Conservation (phyloP, 192 early-diverging fungal species). For the Allomyces macrogynus region DNA sequence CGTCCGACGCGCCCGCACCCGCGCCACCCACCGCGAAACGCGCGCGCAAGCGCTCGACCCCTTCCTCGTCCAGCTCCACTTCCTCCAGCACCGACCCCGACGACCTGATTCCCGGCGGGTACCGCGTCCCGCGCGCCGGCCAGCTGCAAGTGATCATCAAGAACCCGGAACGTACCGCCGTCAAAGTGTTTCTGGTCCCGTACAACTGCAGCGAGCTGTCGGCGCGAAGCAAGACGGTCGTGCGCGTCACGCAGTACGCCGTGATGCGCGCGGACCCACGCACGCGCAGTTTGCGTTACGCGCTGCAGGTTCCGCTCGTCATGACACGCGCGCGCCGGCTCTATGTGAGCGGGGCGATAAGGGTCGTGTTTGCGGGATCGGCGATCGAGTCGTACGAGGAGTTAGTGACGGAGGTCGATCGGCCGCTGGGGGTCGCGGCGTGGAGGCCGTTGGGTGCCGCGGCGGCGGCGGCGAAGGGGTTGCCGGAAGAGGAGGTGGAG, state of each 20-base stretch:
- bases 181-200: constrained; percentile 58
- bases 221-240: constrained; percentile 44
- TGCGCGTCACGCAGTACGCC: constrained; percentile 56
- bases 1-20: too few relatives aligned
- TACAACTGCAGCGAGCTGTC: constrained; percentile 66
- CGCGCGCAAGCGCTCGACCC: neutral
- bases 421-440: neutral
- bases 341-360: neutral
- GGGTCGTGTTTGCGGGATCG: neutral
- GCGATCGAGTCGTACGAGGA: neutral
- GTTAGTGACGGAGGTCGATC: neutral
- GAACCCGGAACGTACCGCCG: constrained; percentile 50
- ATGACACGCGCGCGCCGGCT: neutral
- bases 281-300: neutral
- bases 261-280: constrained; percentile 5
- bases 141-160: constrained; percentile 66
- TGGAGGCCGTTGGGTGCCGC: neutral
- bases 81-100: neutral
- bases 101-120: constrained; percentile 23
- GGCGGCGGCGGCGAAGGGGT: too few relatives aligned
- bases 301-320: neutral
- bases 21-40: neutral
- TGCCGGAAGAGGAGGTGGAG: too few relatives aligned
- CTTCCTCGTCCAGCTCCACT: neutral
- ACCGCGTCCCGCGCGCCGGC: constrained; percentile 46